These are phyloP conservation scores for Coniochaeta prunicola DNA, from an alignment of 2,329 filamentous ascomycete genomes.

Conservation along the genomic window DNA sequence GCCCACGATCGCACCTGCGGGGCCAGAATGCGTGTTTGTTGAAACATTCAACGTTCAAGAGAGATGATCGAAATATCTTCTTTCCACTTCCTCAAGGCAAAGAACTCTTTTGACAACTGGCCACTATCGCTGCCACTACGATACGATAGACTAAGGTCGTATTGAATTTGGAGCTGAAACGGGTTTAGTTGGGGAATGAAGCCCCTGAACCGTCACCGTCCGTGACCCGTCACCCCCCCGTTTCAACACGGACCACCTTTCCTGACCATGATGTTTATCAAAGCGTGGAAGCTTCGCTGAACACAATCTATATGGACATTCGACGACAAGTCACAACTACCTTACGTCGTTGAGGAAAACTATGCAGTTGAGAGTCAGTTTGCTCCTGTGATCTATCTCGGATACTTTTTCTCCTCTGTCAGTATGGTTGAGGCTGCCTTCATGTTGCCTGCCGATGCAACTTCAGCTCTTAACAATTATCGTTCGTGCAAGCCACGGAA, in stretches of 20 bases:
- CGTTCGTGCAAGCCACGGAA: neutral
- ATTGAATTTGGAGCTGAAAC: constrained; percentile 12
- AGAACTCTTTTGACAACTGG: constrained; percentile 1
- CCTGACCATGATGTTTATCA: neutral
- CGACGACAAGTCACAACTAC: neutral
- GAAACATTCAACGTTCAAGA: neutral
- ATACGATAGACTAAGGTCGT: neutral
- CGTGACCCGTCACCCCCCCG: neutral
- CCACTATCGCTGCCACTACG: neutral
- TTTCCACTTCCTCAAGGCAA: constrained; percentile 3
- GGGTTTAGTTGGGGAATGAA: constrained; percentile 12
- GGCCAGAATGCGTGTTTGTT: neutral
- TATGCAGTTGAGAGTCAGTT: neutral
- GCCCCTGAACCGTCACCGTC: neutral
- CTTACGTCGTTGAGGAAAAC: neutral
- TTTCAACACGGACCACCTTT: neutral
- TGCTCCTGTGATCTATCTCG: neutral
- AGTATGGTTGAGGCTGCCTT: neutral
- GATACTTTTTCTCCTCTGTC: too few relatives aligned
- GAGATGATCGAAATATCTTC: neutral
- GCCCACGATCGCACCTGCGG: too few relatives aligned
- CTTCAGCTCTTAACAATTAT: neutral
- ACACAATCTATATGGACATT: too few relatives aligned
- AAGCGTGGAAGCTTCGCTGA: neutral
- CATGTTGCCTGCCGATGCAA: neutral